Evolutionary conservation across 306 rosid species (phyloP).

Genomic region (Fagus crenata): DNA sequence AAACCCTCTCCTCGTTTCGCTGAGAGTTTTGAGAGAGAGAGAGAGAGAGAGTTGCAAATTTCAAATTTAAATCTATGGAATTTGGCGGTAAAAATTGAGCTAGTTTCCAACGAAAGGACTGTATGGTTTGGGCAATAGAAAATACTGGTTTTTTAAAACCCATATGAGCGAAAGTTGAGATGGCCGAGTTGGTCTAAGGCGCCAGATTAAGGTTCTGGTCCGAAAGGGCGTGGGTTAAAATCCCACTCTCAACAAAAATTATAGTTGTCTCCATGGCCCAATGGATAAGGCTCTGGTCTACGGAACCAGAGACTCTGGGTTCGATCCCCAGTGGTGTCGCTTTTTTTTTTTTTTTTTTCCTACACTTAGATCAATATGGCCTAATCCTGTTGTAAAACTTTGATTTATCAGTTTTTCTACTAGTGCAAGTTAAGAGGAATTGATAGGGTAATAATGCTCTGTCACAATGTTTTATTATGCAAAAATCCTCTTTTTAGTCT

Average conservation of each 20-base stretch:
- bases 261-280: slow-evolving; percentile 52
- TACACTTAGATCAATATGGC: too few relatives aligned
- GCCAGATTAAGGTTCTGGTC: slow-evolving; percentile 36
- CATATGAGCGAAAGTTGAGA: neutral
- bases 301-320: slow-evolving; percentile 65
- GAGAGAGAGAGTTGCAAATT: neutral
- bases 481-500: too few relatives aligned
- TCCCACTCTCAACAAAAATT: slow-evolving; percentile 23
- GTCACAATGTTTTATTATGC: too few relatives aligned
- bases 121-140: too few relatives aligned
- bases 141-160: neutral
- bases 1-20: slow-evolving; percentile 18
- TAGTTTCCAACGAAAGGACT: neutral
- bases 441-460: too few relatives aligned
- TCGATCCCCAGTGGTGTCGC: slow-evolving; percentile 47
- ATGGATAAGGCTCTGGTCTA: slow-evolving; percentile 82
- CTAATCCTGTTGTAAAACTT: too few relatives aligned
- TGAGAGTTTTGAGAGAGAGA: neutral
- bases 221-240: slow-evolving; percentile 38
- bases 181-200: slow-evolving; percentile 24
- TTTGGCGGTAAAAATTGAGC: slow-evolving; percentile 6
- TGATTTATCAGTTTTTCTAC: too few relatives aligned
- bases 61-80: slow-evolving; percentile 1
- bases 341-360: too few relatives aligned
- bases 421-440: too few relatives aligned